These are phyloP conservation scores for Sextonia rubra DNA, from an alignment of 164 flowering plant genomes.

Conservation along the genomic window DNA sequence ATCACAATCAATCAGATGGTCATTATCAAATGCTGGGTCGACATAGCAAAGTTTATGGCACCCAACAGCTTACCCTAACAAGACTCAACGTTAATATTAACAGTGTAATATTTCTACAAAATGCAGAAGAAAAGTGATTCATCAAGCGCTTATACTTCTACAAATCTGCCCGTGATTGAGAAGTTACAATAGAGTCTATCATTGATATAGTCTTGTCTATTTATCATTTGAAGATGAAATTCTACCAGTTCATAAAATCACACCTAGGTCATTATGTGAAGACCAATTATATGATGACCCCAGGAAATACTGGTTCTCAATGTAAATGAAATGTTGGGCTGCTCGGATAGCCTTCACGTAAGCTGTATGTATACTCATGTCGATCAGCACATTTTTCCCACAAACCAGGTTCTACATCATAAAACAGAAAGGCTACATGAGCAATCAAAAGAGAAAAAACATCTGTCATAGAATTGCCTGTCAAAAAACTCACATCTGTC, in stretches of 20 bases:
- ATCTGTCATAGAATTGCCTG: too few relatives aligned
- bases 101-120: neutral
- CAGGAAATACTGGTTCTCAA: conserved; percentile 90
- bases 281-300: conserved; percentile 93
- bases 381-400: conserved; percentile 84
- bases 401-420: conserved; percentile 71
- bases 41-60: too few relatives aligned
- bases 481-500: neutral
- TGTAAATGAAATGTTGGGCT: conserved; percentile 91
- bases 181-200: too few relatives aligned
- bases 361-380: conserved; percentile 97
- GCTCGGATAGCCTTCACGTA: conserved; percentile 88
- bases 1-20: neutral
- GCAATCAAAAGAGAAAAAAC: neutral
- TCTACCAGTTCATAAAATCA: neutral
- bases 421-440: conserved; percentile 2
- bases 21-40: neutral
- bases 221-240: neutral
- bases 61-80: neutral
- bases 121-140: neutral
- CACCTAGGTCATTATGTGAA: conserved; percentile 70
- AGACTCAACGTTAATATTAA: neutral
- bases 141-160: neutral
- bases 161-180: neutral
- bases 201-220: neutral